Base-by-base conservation (phyloP, 1,284 basidiomycete species). In the Ustilago bromivora region DNA sequence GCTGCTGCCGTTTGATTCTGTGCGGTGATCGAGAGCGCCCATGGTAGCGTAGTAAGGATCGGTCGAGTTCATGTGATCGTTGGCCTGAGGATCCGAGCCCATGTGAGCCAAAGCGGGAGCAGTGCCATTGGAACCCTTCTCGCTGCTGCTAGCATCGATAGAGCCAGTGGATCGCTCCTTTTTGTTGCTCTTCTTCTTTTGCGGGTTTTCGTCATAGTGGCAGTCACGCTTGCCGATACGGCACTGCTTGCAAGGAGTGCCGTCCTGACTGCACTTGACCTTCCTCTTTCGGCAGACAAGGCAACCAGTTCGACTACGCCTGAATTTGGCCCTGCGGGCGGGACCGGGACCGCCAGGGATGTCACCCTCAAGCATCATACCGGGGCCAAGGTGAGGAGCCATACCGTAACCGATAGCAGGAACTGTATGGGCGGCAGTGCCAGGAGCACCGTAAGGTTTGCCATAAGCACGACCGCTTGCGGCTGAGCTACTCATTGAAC, bases 211-310 rank as follows among this genome's bases (percentile, higher is more conserved):
- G 59, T 82, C 80, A 51, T 83, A 83, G 60, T 81, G 75, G 64
- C 82, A 83, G 56, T 82, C 79, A 28, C 82, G 79, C 66, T 82
- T 81, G 59, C 82, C 82, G 56, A 81, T 79, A 17, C 77, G 62
- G 58, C 82, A 83, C 52, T 83, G 81, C 64, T 81, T 82, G 77
- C 82, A 83, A 6, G 82, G 82, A 7, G 70, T 79, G 12, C 82
- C 82, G 43, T 83, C 82, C 66, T 83, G 82, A 31, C 69, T 64
- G 41, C 82, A 83, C 66, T 83, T 83, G 66, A 83, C 81, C 61
- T 83, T 83, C 32, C 82, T 64, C 71, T 82, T 83, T 57, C 82
- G 67, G 71, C 82, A 83, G 36, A 82, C 78, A 40, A 83, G 68
- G 54, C 82, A 83, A 17, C 81, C 82, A 10, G 79, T 83, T 35